Evolutionary conservation across 1,139 yeast species (phyloP).

Genomic region (Hyphopichia fennica): DNA sequence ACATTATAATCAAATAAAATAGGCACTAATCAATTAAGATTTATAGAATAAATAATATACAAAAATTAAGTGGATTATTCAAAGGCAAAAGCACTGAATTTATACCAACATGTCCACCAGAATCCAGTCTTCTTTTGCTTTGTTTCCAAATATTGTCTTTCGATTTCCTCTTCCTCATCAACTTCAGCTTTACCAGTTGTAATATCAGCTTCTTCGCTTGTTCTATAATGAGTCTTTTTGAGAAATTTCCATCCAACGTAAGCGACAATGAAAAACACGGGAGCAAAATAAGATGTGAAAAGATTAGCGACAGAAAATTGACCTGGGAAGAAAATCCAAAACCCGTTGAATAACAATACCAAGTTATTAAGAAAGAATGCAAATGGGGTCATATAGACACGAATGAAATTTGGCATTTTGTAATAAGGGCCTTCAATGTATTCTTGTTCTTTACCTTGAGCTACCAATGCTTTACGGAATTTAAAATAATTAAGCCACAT

Average conservation of each 20-base stretch:
- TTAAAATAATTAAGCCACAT: constrained; percentile 49
- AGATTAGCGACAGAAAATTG: constrained; percentile 34
- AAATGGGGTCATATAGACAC: constrained; percentile 35
- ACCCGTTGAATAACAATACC: constrained; percentile 39
- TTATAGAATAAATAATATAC: not conserved
- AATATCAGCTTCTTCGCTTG: constrained; percentile 34
- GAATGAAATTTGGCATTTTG: constrained; percentile 28
- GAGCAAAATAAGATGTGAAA: constrained; percentile 43
- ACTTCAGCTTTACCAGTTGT: constrained; percentile 36
- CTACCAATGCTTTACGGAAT: constrained; percentile 32
- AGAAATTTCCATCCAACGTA: constrained; percentile 36
- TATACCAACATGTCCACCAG: constrained; percentile 18
- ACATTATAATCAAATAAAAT: not conserved
- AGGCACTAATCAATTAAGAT: not conserved
- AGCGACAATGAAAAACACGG: constrained; percentile 27
- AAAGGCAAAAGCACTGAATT: constrained; percentile 17
- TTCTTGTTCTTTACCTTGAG: constrained; percentile 28
- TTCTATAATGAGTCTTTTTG: constrained; percentile 33
- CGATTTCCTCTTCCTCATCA: constrained; percentile 34
- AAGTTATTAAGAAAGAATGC: constrained; percentile 24
- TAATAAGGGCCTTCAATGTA: constrained; percentile 22
- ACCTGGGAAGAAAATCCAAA: constrained; percentile 44
- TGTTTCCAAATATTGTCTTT: constrained; percentile 17
- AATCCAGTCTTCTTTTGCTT: constrained; percentile 19
- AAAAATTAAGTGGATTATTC: too few relatives aligned